Evolutionary conservation across 2,329 filamentous ascomycete genomes (phyloP).

Genomic region (Colletotrichum australisinense): DNA sequence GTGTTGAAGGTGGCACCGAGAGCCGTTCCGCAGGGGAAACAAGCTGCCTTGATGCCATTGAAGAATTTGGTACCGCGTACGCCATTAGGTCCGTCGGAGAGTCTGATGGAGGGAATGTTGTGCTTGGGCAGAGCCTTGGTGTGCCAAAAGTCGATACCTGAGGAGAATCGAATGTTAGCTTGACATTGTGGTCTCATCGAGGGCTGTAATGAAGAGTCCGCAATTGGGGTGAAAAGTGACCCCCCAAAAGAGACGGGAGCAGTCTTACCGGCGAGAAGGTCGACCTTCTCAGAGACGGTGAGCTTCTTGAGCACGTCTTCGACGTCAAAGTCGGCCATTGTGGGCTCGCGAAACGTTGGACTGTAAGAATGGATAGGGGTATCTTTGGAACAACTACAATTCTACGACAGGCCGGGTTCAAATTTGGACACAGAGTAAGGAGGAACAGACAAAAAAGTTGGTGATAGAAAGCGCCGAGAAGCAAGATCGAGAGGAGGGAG

Average conservation of each 20-base stretch:
- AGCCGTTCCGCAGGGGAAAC: slow-evolving; percentile 69
- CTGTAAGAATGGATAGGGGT: neutral
- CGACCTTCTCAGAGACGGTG: slow-evolving; percentile 62
- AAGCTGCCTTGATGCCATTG: slow-evolving; percentile 69
- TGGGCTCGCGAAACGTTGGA: neutral
- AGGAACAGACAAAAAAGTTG: neutral
- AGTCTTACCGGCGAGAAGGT: slow-evolving; percentile 60
- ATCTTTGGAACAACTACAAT: slow-evolving; percentile 1
- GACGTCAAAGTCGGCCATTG: slow-evolving; percentile 60
- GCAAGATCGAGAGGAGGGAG: neutral
- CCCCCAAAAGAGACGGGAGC: neutral
- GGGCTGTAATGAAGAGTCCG: neutral
- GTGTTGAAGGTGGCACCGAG: slow-evolving; percentile 69
- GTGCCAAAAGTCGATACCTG: slow-evolving; percentile 77
- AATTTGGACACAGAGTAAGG: neutral
- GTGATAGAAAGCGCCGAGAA: neutral
- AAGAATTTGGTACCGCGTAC: slow-evolving; percentile 77
- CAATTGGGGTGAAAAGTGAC: neutral
- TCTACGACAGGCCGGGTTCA: neutral
- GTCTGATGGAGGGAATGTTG: slow-evolving; percentile 72
- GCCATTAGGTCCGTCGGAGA: slow-evolving; percentile 78
- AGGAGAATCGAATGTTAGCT: neutral
- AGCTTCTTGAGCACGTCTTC: slow-evolving; percentile 66
- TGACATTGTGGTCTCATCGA: neutral
- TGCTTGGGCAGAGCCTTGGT: slow-evolving; percentile 70